A percentile compares a stretch with the other conserved stretches of the same genome.
These are phyloP conservation scores for Hyaloscypha bicolor DNA, from an alignment of 495 filamentous ascomycete genomes.

Conservation along the genomic window DNA sequence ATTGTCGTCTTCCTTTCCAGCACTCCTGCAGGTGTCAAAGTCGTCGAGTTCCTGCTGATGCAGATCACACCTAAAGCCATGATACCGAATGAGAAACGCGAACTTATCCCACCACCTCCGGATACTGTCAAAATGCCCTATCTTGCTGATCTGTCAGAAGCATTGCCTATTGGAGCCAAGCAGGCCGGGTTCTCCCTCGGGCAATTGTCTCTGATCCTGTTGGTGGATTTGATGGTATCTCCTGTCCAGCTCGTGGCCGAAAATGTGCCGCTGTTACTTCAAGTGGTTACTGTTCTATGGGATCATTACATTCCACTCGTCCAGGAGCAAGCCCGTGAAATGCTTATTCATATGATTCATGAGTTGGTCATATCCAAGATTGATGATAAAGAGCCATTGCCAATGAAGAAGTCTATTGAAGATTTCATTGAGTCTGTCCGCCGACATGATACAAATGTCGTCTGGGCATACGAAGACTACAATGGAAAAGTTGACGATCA, in stretches of 20 bases:
- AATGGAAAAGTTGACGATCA: constrained; percentile 73
- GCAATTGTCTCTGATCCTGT: constrained; percentile 87
- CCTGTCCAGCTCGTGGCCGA: constrained; percentile 77
- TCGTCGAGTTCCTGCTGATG: constrained; percentile 89
- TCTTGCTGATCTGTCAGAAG: constrained; percentile 78
- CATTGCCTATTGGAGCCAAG: constrained; percentile 85
- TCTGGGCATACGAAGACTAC: constrained; percentile 94
- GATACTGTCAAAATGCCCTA: constrained; percentile 81
- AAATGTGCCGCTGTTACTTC: constrained; percentile 80
- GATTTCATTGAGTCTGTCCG: constrained; percentile 90
- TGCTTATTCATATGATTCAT: constrained; percentile 97
- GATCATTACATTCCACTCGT: constrained; percentile 95
- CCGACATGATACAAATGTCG: constrained; percentile 77
- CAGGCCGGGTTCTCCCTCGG: constrained; percentile 89
- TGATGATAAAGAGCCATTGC: constrained; percentile 66
- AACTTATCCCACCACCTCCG: constrained; percentile 68
- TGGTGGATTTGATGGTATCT: constrained; percentile 95
- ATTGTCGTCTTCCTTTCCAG: constrained; percentile 94
- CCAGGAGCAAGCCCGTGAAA: constrained; percentile 94
- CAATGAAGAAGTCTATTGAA: constrained; percentile 76
- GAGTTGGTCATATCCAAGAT: constrained; percentile 92
- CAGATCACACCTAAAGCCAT: constrained; percentile 89
- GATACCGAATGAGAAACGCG: constrained; percentile 80
- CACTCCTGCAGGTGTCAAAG: constrained; percentile 86
- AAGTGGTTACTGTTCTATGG: constrained; percentile 93